Evolutionary conservation across 805 yeast species (phyloP).

Genomic region (Torulaspora microellipsoides): DNA sequence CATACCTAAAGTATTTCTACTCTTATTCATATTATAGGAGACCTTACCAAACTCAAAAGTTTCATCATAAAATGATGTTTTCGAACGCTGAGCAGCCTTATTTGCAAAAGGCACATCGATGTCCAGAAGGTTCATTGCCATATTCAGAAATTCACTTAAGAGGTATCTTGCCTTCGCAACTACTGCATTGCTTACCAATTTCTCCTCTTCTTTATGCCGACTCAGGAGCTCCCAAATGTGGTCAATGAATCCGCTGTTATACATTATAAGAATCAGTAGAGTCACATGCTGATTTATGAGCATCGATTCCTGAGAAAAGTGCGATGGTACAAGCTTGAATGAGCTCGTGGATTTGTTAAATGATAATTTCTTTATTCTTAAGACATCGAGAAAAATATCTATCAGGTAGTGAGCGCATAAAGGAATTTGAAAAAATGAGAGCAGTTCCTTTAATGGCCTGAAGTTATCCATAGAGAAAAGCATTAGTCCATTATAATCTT

Average conservation of each 20-base stretch:
- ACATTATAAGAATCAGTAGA: constrained; percentile 49
- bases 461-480: constrained; percentile 56
- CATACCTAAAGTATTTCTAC: constrained; percentile 37
- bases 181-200: constrained; percentile 42
- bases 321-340: constrained; percentile 24
- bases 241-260: constrained; percentile 51
- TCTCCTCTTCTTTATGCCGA: constrained; percentile 9
- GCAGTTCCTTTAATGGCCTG: constrained; percentile 50
- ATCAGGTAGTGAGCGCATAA: constrained; percentile 57
- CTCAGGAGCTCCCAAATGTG: constrained; percentile 35
- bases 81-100: constrained; percentile 5
- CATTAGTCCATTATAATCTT: constrained; percentile 72
- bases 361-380: constrained; percentile 55
- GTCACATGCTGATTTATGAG: constrained; percentile 64
- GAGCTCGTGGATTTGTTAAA: constrained; percentile 31
- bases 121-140: constrained; percentile 55
- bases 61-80: constrained; percentile 16
- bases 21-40: constrained; percentile 38
- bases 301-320: constrained; percentile 40
- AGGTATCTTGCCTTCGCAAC: constrained; percentile 58
- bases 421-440: constrained; percentile 60
- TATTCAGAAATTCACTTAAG: constrained; percentile 54
- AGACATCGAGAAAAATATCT: constrained; percentile 65
- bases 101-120: constrained; percentile 17
- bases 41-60: constrained; percentile 46